Percentiles rank a stretch among this genome's conserved stretches.
phyloP scores from a whole-genome alignment of 1,284 basidiomycete genomes.

The Leccinum angustisporum region DNA sequence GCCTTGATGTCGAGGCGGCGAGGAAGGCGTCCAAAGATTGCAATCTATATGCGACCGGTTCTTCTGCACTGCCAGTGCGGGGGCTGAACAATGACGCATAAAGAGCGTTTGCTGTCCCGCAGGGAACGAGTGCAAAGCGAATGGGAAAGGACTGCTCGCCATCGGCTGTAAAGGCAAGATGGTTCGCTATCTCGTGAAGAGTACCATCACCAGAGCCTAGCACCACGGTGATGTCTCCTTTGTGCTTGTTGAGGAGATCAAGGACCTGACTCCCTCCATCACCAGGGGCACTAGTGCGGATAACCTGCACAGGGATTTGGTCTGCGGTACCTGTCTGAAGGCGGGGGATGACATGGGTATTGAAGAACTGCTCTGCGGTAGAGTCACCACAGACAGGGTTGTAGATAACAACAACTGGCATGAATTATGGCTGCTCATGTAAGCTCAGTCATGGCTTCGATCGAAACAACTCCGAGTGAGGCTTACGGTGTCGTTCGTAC shows the following conservation, averaged over 20 bases:
- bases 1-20: slow-evolving; percentile 36
- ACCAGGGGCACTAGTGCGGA: slow-evolving; percentile 51
- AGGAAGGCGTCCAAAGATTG: slow-evolving; percentile 55
- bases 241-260: slow-evolving; percentile 37
- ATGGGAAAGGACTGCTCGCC: slow-evolving; percentile 26
- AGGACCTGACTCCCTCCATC: slow-evolving; percentile 62
- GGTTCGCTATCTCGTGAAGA: slow-evolving; percentile 79
- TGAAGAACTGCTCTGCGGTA: slow-evolving; percentile 49
- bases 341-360: slow-evolving; percentile 63
- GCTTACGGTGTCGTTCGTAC: slow-evolving; percentile 8
- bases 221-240: slow-evolving; percentile 47
- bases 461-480: neutral
- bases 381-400: slow-evolving; percentile 51
- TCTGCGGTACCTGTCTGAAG: slow-evolving; percentile 41
- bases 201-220: slow-evolving; percentile 91
- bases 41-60: slow-evolving; percentile 45
- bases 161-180: slow-evolving; percentile 41
- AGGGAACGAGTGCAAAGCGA: slow-evolving; percentile 63
- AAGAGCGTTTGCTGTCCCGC: slow-evolving; percentile 95
- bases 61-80: slow-evolving; percentile 6
- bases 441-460: slow-evolving; percentile 1
- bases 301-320: slow-evolving; percentile 40
- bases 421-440: slow-evolving; percentile 15
- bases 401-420: slow-evolving; percentile 49
- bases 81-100: slow-evolving; percentile 64